Evolutionary conservation across 345 rosid species (phyloP).

Genomic region (Salix caprea): DNA sequence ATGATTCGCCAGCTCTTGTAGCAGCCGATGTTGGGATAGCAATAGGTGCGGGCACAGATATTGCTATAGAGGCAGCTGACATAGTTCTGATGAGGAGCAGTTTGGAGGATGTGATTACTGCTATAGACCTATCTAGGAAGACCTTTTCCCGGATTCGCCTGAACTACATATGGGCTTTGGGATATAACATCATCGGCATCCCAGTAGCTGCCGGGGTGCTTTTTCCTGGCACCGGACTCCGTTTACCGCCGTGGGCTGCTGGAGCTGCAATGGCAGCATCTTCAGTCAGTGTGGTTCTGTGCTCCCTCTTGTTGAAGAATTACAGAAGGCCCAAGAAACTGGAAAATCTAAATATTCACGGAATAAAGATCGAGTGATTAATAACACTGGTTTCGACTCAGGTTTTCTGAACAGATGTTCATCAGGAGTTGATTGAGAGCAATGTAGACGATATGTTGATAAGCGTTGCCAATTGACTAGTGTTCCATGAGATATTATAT

Average conservation of each 20-base stretch:
- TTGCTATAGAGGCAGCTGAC: conserved; percentile 93
- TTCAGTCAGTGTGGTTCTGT: conserved; percentile 82
- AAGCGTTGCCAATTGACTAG: not conserved
- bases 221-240: conserved; percentile 57
- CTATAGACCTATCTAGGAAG: conserved; percentile 78
- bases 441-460: not conserved
- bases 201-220: conserved; percentile 85
- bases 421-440: not conserved
- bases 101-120: conserved; percentile 90
- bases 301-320: conserved; percentile 69
- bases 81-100: conserved; percentile 87
- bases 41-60: conserved; percentile 91
- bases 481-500: not conserved
- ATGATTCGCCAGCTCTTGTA: conserved; percentile 88
- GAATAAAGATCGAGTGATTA: conserved; percentile 47
- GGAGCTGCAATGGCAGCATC: conserved; percentile 98
- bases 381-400: not conserved
- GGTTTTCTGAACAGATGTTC: not conserved
- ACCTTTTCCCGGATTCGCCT: conserved; percentile 72
- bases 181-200: conserved; percentile 75
- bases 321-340: conserved; percentile 66
- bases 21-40: conserved; percentile 99
- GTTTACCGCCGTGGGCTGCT: conserved; percentile 92
- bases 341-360: conserved; percentile 51
- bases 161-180: conserved; percentile 90